phyloP scores from a whole-genome alignment of 176 grass and related monocot genomes.

The Phyllostachys edulis region DNA sequence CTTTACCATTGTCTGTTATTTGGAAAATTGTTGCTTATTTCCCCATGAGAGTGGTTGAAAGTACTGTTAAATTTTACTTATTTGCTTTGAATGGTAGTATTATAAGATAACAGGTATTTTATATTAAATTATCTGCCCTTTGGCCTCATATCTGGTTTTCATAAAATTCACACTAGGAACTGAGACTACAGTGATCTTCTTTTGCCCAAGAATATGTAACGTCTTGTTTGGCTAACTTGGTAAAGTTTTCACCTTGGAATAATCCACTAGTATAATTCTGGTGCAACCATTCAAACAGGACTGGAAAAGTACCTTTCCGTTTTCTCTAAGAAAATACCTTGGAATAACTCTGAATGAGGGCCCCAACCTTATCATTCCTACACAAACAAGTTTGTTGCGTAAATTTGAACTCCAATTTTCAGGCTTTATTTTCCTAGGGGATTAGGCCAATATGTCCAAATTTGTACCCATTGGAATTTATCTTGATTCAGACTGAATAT shows the following conservation, averaged over 20 bases:
- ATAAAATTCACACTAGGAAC: not conserved
- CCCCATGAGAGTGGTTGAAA: not conserved
- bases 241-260: not conserved
- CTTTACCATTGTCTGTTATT: not conserved
- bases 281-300: not conserved
- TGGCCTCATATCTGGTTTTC: not conserved
- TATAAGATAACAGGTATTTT: not conserved
- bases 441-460: not conserved
- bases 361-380: not conserved
- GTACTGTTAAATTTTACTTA: not conserved
- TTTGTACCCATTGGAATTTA: not conserved
- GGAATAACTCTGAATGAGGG: not conserved
- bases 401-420: not conserved
- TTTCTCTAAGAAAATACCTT: not conserved
- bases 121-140: not conserved
- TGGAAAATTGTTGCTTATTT: not conserved
- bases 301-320: not conserved
- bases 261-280: not conserved
- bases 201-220: not conserved
- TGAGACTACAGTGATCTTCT: slow-evolving; percentile 3
- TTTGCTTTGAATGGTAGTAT: not conserved
- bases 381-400: not conserved
- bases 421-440: not conserved
- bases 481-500: not conserved
- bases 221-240: not conserved